phyloP scores from a whole-genome alignment of 2,329 filamentous ascomycete species.

The Leptographium lundbergii region DNA sequence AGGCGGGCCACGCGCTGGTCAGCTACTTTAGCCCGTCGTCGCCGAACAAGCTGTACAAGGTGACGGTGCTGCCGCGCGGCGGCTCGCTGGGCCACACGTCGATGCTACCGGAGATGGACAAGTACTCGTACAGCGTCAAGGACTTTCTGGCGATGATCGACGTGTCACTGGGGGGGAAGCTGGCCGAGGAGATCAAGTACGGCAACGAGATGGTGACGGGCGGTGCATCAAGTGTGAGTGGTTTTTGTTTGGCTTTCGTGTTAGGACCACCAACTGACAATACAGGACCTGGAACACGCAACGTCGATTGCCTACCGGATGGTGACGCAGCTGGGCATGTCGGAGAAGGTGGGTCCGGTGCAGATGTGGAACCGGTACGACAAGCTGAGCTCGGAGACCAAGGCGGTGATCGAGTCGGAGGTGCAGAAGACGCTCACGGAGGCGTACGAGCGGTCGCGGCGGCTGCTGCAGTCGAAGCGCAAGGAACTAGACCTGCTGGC shows the following conservation, averaged over 20 bases:
- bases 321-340: constrained; percentile 86
- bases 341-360: constrained; percentile 73
- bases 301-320: constrained; percentile 76
- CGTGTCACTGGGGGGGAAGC: constrained; percentile 66
- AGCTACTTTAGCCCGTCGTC: constrained; percentile 65
- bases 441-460: constrained; percentile 59
- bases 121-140: constrained; percentile 74
- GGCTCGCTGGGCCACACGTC: constrained; percentile 77
- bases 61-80: constrained; percentile 89
- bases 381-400: constrained; percentile 72
- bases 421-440: constrained; percentile 77
- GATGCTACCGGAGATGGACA: constrained; percentile 81
- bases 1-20: constrained; percentile 89
- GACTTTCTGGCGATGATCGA: constrained; percentile 62
- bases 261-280: not conserved
- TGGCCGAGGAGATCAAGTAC: constrained; percentile 76
- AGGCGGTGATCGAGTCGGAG: constrained; percentile 75
- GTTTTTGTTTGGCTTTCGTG: not conserved
- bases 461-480: constrained; percentile 60
- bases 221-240: constrained; percentile 64
- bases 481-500: constrained; percentile 81
- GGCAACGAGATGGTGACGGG: constrained; percentile 85
- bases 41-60: constrained; percentile 79
- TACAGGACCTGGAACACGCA: constrained; percentile 67
- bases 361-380: constrained; percentile 75